Evolutionary conservation across 164 flowering plant genomes (phyloP).

Genomic region (Kingdonia uniflora): DNA sequence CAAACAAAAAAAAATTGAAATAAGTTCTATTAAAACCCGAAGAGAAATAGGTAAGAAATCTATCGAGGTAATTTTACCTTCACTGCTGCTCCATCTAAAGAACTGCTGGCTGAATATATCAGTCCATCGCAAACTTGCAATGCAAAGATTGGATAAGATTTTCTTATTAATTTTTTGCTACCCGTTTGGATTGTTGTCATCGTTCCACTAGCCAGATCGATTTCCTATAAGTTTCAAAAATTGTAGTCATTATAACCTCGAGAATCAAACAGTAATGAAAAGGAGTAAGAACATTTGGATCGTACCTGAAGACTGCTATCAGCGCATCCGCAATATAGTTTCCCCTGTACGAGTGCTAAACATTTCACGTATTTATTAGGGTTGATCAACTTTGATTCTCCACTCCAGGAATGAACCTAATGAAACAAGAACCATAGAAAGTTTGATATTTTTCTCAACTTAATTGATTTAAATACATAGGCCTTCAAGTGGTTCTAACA

Average conservation of each 20-base stretch:
- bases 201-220: conserved; percentile 71
- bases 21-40: too few relatives aligned
- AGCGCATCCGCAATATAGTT: conserved; percentile 65
- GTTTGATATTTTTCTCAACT: neutral
- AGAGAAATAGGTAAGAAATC: too few relatives aligned
- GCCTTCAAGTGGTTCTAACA: neutral
- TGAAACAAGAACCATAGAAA: neutral
- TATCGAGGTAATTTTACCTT: conserved; percentile 38
- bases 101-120: conserved; percentile 47
- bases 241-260: neutral
- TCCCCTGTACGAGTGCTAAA: conserved; percentile 53
- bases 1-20: too few relatives aligned
- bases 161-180: conserved; percentile 46
- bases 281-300: neutral
- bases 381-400: conserved; percentile 47
- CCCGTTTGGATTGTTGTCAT: conserved; percentile 48
- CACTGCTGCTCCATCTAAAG: conserved; percentile 59
- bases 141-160: conserved; percentile 48
- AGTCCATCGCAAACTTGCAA: conserved; percentile 44
- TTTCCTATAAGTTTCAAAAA: conserved; percentile 36
- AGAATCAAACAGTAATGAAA: neutral
- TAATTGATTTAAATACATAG: too few relatives aligned
- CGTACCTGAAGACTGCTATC: conserved; percentile 71
- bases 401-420: conserved; percentile 73
- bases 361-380: conserved; percentile 48